Percentiles rank a stretch among this genome's conserved stretches.
These are phyloP conservation scores for Claviceps paspali DNA, from an alignment of 2,329 filamentous ascomycete genomes.

Conservation along the genomic window DNA sequence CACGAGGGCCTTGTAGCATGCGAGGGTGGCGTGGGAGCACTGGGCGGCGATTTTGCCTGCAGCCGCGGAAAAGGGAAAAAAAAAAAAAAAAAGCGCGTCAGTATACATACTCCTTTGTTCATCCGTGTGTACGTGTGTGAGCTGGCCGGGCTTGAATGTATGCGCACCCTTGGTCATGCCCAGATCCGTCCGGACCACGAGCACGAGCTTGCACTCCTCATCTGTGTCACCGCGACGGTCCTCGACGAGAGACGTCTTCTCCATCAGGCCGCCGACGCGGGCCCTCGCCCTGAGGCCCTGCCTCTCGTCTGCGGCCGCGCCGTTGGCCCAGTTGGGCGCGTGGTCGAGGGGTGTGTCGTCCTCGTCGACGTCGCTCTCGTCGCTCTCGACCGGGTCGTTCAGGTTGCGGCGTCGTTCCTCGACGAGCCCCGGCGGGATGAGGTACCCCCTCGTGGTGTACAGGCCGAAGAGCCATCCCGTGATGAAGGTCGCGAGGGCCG, in stretches of 20 bases:
- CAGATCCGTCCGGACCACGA: conserved; percentile 84
- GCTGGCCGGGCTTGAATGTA: too few species aligned
- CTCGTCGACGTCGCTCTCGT: conserved; percentile 53
- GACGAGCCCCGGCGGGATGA: conserved; percentile 39
- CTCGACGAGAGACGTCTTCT: conserved; percentile 18
- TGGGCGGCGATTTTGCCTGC: conserved; percentile 94
- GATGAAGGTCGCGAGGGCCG: conserved; percentile 57
- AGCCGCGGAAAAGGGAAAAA: not conserved
- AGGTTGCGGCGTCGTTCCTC: conserved; percentile 41
- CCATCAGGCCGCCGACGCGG: conserved; percentile 14
- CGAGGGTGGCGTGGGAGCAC: conserved; percentile 87
- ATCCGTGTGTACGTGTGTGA: too few species aligned
- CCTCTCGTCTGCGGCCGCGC: conserved; percentile 39
- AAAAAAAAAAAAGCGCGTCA: too few species aligned
- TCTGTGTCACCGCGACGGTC: conserved; percentile 16
- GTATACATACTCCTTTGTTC: too few species aligned
- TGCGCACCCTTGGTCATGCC: conserved; percentile 91
- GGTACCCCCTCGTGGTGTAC: conserved; percentile 48
- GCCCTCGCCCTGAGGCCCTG: conserved; percentile 31
- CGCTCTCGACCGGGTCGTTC: conserved; percentile 49
- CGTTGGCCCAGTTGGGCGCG: conserved; percentile 52
- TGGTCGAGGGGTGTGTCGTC: conserved; percentile 45
- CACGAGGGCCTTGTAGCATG: conserved; percentile 81
- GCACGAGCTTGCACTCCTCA: conserved; percentile 87
- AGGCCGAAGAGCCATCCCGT: conserved; percentile 71